Base-by-base conservation (phyloP, 164 flowering plant genomes). In the Sextonia rubra region DNA sequence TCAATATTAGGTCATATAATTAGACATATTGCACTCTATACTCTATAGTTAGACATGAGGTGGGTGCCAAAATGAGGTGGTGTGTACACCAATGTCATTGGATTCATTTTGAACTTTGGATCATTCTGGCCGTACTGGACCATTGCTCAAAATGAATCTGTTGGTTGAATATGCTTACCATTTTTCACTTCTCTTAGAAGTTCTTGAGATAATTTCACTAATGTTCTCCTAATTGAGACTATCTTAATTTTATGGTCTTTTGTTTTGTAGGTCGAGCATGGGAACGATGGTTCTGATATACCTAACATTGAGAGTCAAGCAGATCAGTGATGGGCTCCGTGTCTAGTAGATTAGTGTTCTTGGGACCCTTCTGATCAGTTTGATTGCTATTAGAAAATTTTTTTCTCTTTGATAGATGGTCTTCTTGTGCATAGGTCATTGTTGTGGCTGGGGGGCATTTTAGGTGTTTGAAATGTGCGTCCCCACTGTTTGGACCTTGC, bases 271-370 rank as follows among this genome's bases (percentile, higher is more conserved):
- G 85, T 91, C 97, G 58, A 90, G 85, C 70, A 69, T 91, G 80
- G 97, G 97, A 74, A 91, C 97, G 7, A 72, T 90, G 77, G 70
- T 89, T 24, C 73, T 91, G 71, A 91, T 91, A 68, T 90, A 84
- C 78, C 73, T 91, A 80, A 90, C 94, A 4, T 78, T 91, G 71
- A 79, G 90, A 80, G 91, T 87, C 17, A 82, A 84, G 78, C 90
- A 82, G 79, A 75, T 75, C 14, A 77, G 76, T 27, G 90, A 85
- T 49, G 87, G 77, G 8, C 80, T 73, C 68, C 85, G 64, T 63
- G 69, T 60, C 12, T 70, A 32, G 63, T 56, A 25, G 8, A 60
- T 55, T 27, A 29, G 27, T 64, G n/a, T 17, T 25, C 7, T 25
- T 14, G 23, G 32, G 18, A 9, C 32, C 24, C 24, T 25, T 62